phyloP scores from a whole-genome alignment of 2,329 filamentous ascomycete species.

The Didymella pinodella region DNA sequence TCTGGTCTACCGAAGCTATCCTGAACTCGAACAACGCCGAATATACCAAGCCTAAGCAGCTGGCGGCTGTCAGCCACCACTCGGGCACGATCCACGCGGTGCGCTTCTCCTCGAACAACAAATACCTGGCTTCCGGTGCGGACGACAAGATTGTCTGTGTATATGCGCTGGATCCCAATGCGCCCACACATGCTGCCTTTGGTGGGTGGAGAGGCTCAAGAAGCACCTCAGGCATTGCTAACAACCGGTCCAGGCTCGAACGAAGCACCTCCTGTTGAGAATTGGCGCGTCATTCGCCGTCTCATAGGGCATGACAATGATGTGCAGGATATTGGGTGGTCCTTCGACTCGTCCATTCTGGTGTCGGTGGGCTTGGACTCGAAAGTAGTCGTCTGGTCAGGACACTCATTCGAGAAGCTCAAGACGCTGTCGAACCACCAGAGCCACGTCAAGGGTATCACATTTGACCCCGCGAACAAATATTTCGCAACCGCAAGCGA shows the following conservation, averaged over 20 bases:
- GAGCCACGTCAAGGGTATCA: constrained; percentile 98
- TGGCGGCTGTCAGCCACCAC: constrained; percentile 98
- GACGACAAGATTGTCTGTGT: constrained; percentile 99
- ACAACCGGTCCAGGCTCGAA: constrained; percentile 67
- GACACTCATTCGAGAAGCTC: constrained; percentile 96
- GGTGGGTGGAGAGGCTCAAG: constrained; percentile 60
- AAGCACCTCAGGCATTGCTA: constrained; percentile 14
- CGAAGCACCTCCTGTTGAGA: constrained; percentile 92
- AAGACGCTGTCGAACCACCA: constrained; percentile 93
- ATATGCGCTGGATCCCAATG: constrained; percentile 85
- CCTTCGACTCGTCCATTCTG: constrained; percentile 90
- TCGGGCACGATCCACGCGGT: constrained; percentile 97
- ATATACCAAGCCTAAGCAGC: constrained; percentile 83
- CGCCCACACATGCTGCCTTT: constrained; percentile 79
- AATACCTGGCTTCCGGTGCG: constrained; percentile 94
- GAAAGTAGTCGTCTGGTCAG: constrained; percentile 98
- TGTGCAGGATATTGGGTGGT: constrained; percentile 97
- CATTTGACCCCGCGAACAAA: constrained; percentile 98
- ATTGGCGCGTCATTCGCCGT: constrained; percentile 94
- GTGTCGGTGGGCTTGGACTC: constrained; percentile 97
- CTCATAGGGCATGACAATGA: constrained; percentile 98
- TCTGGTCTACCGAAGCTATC: constrained; percentile 97
- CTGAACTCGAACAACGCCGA: constrained; percentile 76
- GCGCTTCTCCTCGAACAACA: constrained; percentile 92
- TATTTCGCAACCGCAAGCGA: constrained; percentile 99